A percentile compares a stretch with the other conserved stretches of the same genome.
Conservation (phyloP, 306 rosid genomes). For the Parietaria judaica region DNA sequence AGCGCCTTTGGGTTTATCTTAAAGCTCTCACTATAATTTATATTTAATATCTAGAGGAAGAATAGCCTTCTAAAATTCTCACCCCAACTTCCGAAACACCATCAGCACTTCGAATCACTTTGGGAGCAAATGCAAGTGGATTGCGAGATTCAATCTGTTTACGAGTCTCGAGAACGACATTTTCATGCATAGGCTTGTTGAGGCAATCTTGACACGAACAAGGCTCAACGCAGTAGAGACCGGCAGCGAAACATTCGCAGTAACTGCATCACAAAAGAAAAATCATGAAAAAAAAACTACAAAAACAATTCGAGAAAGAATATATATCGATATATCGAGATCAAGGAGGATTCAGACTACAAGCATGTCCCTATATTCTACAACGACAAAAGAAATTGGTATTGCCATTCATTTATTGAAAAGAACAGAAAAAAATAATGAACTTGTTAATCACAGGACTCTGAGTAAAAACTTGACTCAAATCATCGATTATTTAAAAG, state of each 20-base stretch:
- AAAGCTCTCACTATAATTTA: too few relatives aligned
- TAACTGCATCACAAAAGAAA: conserved; percentile 12
- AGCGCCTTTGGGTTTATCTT: background rate
- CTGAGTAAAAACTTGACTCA: too few relatives aligned
- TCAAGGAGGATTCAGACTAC: too few relatives aligned
- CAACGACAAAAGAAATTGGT: too few relatives aligned
- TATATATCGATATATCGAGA: background rate
- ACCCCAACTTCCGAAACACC: conserved; percentile 17
- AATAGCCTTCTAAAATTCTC: conserved; percentile 1
- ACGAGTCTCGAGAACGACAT: conserved; percentile 21
- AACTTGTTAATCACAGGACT: too few relatives aligned
- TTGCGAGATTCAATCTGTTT: conserved; percentile 24
- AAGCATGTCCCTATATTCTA: too few relatives aligned
- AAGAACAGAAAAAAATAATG: too few relatives aligned
- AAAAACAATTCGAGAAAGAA: background rate
- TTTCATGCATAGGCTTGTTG: conserved; percentile 20
- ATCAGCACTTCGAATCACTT: conserved; percentile 18
- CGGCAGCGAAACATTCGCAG: conserved; percentile 29
- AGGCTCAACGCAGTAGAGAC: conserved; percentile 25
- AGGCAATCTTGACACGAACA: conserved; percentile 25
- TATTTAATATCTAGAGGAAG: background rate
- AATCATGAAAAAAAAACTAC: background rate
- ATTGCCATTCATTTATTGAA: too few relatives aligned
- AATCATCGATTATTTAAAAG: too few relatives aligned
- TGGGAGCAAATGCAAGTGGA: conserved; percentile 32